A percentile compares a stretch with the other conserved stretches of the same genome.
phyloP scores from a whole-genome alignment of 2,329 filamentous ascomycete species.

The Hypoxylon sp. region DNA sequence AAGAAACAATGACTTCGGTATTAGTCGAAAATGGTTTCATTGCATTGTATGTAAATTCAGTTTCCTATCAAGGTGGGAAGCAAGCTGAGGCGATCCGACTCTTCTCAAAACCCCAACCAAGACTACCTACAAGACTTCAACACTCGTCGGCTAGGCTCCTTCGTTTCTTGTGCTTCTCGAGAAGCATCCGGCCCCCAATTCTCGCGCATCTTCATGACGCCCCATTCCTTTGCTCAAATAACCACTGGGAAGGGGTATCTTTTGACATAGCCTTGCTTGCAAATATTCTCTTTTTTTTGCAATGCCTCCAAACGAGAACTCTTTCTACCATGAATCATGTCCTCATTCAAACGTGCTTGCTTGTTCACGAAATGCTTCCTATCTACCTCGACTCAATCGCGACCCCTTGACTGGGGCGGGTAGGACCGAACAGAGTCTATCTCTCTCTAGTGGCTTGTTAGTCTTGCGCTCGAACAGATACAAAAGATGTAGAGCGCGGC shows the following conservation, averaged over 20 bases:
- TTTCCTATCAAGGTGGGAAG: neutral
- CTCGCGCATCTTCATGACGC: constrained; percentile 16
- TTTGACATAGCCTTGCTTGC: constrained; percentile 34
- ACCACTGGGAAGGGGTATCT: constrained; percentile 38
- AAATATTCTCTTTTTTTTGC: constrained; percentile 14
- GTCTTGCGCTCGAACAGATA: constrained; percentile 35
- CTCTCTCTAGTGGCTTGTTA: constrained; percentile 60
- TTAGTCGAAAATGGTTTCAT: neutral
- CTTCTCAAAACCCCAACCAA: neutral
- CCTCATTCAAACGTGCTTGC: constrained; percentile 40
- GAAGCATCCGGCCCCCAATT: constrained; percentile 15
- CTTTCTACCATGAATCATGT: constrained; percentile 39
- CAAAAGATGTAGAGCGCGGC: neutral
- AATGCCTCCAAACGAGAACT: constrained; percentile 37
- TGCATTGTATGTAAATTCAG: neutral
- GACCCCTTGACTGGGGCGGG: constrained; percentile 69
- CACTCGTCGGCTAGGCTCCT: constrained; percentile 8
- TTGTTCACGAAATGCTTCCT: constrained; percentile 29
- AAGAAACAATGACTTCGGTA: neutral
- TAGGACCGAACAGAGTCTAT: constrained; percentile 63
- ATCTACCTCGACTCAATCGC: constrained; percentile 50
- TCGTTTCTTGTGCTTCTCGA: constrained; percentile 19
- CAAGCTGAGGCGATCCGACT: neutral
- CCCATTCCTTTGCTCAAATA: constrained; percentile 29
- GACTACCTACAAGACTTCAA: neutral